phyloP scores from a whole-genome alignment of 208 protist genomes.

The Leishmania tropica region DNA sequence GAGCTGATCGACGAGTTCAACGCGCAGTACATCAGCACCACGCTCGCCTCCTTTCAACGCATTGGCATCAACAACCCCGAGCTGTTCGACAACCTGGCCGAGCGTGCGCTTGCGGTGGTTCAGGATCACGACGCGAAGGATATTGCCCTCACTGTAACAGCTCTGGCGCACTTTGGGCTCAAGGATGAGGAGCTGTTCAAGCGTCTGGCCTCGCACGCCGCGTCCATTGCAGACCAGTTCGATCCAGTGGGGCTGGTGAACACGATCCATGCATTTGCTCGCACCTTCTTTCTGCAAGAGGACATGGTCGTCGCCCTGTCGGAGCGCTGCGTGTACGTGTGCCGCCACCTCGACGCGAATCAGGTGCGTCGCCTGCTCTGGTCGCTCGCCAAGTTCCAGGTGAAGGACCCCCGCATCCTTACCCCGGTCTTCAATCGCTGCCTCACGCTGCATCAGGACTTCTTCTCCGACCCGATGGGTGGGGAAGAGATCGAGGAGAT shows the following conservation, averaged over 20 bases:
- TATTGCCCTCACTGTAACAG: conserved; percentile 84
- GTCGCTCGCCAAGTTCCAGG: conserved; percentile 89
- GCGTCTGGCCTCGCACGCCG: conserved; percentile 87
- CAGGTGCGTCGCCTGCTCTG: conserved; percentile 84
- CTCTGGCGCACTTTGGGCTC: conserved; percentile 90
- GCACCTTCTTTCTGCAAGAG: conserved; percentile 89
- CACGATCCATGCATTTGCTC: conserved; percentile 88
- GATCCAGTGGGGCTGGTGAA: conserved; percentile 80
- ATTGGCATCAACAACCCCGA: conserved; percentile 94
- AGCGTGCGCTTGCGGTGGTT: conserved; percentile 89
- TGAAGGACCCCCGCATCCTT: conserved; percentile 83
- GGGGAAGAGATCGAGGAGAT: conserved; percentile 93
- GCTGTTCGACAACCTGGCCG: conserved; percentile 92
- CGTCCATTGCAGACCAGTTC: conserved; percentile 88
- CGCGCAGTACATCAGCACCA: conserved; percentile 90
- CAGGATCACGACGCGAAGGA: conserved; percentile 89
- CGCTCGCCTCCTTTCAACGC: conserved; percentile 87
- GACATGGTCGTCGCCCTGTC: conserved; percentile 89
- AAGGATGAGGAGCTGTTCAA: conserved; percentile 93
- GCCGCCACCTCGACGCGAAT: conserved; percentile 82
- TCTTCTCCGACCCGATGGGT: conserved; percentile 89
- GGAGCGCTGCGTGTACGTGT: conserved; percentile 83
- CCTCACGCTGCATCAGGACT: conserved; percentile 88
- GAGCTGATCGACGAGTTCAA: conserved; percentile 94
- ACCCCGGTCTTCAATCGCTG: conserved; percentile 87